Evolutionary conservation across 208 protist species (phyloP), one percentile per base, ranked within the genome.

Genomic region (Trypanosoma congolense): DNA sequence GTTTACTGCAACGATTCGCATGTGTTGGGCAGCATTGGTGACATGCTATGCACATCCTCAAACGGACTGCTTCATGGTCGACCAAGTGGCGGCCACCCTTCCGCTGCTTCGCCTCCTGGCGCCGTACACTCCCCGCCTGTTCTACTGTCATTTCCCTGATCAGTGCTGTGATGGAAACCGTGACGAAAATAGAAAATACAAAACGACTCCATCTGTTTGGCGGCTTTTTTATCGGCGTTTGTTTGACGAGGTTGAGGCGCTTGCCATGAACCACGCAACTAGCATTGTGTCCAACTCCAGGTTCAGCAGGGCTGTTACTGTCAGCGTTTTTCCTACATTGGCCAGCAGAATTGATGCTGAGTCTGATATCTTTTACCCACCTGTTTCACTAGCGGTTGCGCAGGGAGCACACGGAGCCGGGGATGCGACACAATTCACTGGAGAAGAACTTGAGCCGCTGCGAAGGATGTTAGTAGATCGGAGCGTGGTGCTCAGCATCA

Each of bases 81-180:
- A 99, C 50, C 95, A 98, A 61, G 83, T 99, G 5, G 84, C 96
- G 25, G 66, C 88, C 4, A 87, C 93, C 24, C 64, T 98, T 42
- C 78, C 94, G 2, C 51, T 96, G 36, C 54, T 97, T 4, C 44
- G 47, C 8, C 77, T 74, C 44, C 52, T 88, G 35, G 59, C 69
- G 21, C 69, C 61, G 14, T 54, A 57, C 29, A 76, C 63, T 16
- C 77, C 87, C 10, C 67, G 96, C 1, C 58, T 99, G n/a, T 99
- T 99, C 63, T 99, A 99, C 75, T 98, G 96, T 65, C 98, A 99
- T 67, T 99, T 98, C 62, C 98, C 98, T 0, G 97, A 99, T 70
- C 73, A 93, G 47, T 69, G 97, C 41, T 96, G 86, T 61, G 84
- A 96, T 54, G 33, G 79, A 4, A 93, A 86, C 36, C 82, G 79